Evolutionary conservation across 2,329 filamentous ascomycete genomes (phyloP), one percentile per base, ranked within the genome.

Genomic region (Aspergillus sergii): DNA sequence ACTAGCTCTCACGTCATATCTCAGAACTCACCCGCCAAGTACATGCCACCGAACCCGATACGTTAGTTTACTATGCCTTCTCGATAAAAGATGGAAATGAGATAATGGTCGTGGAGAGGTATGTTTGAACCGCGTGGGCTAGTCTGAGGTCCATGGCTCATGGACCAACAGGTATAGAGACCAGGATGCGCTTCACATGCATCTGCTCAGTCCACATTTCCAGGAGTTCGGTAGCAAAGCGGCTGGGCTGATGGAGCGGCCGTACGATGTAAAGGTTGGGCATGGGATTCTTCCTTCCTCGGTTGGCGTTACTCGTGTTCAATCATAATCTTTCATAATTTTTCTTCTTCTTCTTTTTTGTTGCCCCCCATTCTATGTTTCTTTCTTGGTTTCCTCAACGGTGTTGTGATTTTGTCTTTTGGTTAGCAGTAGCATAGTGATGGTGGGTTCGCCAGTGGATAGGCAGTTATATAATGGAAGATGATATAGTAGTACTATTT

Each of bases 81-180:
- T 58, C 63, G 10, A 66, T 71, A 16, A 64, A 69, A 30, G 71
- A 70, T 16, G 72, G 71, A 43, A 70, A 73, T 16, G 74, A 76
- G 55, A 70, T 78, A 53, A 68, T 76, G 30, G 68, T 74, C 16
- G 69, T 77, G n/a, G 75, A 77, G 51, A 72, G 72, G 75, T 76
- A 61, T 60, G 59, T 60, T 1, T 32, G 28, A 12, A 32, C 19
- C 30, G 8, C 26, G 43, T 51, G 51, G 28, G 39, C 10, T 53
- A 32, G 55, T 39, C n/a, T 43, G 36, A 57, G 19, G 8, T 28
- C n/a, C 19, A 51, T 39, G 10, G 48, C 45, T 57, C n/a, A 61
- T 58, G 10, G 50, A 59, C 32, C 21, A 62, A 32, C 56, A 75
- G 72, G 60, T 75, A 75, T 57, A 71, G 72, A 36, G 60, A 74